Evolutionary conservation across 164 flowering plant genomes (phyloP).

Genomic region (Paratinospora sagittata): DNA sequence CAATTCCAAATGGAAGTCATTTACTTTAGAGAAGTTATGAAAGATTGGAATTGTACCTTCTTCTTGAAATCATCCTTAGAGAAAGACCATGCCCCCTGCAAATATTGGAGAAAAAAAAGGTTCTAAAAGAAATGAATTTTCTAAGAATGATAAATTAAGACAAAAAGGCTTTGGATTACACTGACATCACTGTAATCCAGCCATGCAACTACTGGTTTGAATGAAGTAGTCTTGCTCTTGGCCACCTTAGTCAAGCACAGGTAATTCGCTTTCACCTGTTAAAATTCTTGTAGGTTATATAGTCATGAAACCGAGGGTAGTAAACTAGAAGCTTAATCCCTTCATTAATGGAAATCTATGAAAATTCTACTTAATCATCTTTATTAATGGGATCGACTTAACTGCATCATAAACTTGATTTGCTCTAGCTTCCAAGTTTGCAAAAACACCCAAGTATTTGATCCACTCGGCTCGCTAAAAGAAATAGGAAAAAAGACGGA

Average conservation of each 20-base stretch:
- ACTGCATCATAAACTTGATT: conserved; percentile 72
- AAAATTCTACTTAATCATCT: background rate
- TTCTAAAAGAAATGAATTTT: background rate
- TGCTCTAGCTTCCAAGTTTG: conserved; percentile 73
- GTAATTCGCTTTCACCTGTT: conserved; percentile 75
- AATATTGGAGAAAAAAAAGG: background rate
- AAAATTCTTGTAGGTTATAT: background rate
- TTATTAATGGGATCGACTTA: conserved; percentile 16
- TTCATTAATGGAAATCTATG: background rate
- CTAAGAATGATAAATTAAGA: background rate
- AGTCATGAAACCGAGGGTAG: too few species aligned
- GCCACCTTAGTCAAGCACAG: conserved; percentile 58
- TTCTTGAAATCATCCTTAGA: conserved; percentile 62
- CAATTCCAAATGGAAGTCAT: background rate
- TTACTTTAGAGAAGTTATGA: background rate
- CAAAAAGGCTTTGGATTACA: background rate
- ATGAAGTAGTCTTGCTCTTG: conserved; percentile 35
- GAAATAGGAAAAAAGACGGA: too few species aligned
- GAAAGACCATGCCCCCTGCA: conserved; percentile 84
- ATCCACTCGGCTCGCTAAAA: conserved; percentile 94
- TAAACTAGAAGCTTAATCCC: background rate
- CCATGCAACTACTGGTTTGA: conserved; percentile 93
- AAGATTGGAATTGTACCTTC: conserved; percentile 35
- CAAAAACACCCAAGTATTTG: conserved; percentile 77
- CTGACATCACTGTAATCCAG: conserved; percentile 49